phyloP scores from a whole-genome alignment of 768 basidiomycete genomes.

The Termitomyces sp. region DNA sequence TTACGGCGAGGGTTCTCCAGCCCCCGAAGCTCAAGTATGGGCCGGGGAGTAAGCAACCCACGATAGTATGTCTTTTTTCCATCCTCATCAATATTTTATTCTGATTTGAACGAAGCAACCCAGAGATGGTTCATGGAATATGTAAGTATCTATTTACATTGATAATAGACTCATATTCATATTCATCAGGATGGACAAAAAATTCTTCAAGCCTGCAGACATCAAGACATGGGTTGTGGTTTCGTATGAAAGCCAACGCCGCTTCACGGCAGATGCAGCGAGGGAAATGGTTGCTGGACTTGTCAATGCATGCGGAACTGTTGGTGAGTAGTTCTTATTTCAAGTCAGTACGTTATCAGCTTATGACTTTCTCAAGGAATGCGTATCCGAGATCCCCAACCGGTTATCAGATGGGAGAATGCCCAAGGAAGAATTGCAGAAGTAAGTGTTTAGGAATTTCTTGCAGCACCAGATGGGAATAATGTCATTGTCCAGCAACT shows the following conservation, averaged over 20 bases:
- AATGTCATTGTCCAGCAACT: conserved; percentile 30
- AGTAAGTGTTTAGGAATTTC: conserved; percentile 14
- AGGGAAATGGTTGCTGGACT: conserved; percentile 50
- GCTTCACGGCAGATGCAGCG: conserved; percentile 42
- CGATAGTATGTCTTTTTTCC: conserved; percentile 33
- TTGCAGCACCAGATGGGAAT: neutral
- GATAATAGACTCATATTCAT: conserved; percentile 36
- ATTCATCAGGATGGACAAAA: conserved; percentile 55
- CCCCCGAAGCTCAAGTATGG: conserved; percentile 68
- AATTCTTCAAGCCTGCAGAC: conserved; percentile 45
- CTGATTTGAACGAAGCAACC: conserved; percentile 38
- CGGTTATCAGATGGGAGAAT: conserved; percentile 48
- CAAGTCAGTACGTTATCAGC: conserved; percentile 32
- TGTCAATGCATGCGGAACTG: conserved; percentile 36
- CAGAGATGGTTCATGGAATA: conserved; percentile 70
- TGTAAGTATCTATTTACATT: conserved; percentile 35
- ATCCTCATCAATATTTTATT: neutral
- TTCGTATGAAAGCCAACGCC: conserved; percentile 48
- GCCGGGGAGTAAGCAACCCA: conserved; percentile 39
- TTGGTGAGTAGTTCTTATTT: conserved; percentile 45
- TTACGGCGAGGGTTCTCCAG: conserved; percentile 51
- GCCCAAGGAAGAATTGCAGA: conserved; percentile 48
- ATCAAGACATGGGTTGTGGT: conserved; percentile 62
- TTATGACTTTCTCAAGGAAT: conserved; percentile 43
- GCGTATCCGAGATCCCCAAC: conserved; percentile 34